Evolutionary conservation across 768 basidiomycete genomes (phyloP).

Genomic region (Postia placenta): DNA sequence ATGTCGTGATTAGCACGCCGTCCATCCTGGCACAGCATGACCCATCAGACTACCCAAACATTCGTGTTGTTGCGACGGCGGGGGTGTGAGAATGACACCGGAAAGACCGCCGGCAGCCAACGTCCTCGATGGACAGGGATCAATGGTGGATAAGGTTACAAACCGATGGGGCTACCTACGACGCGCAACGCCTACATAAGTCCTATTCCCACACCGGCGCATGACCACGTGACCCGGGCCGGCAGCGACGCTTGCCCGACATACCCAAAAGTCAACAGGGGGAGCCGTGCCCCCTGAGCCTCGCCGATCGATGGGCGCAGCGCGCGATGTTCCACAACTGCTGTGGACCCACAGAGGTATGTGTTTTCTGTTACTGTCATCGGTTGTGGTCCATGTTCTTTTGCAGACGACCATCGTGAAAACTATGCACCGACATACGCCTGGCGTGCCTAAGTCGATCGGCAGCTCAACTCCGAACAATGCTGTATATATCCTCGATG

Average conservation of each 20-base stretch:
- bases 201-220: too few relatives aligned
- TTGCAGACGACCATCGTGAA: slow-evolving; percentile 50
- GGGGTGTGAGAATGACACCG: too few relatives aligned
- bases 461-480: slow-evolving; percentile 53
- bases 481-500: slow-evolving; percentile 33
- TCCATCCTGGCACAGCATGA: slow-evolving; percentile 30
- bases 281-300: slow-evolving; percentile 43
- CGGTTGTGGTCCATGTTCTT: background rate
- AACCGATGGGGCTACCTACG: too few relatives aligned
- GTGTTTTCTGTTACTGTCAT: background rate
- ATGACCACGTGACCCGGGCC: too few relatives aligned
- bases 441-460: slow-evolving; percentile 38
- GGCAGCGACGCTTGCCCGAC: too few relatives aligned
- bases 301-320: slow-evolving; percentile 41
- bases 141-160: too few relatives aligned
- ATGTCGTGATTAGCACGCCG: slow-evolving; percentile 36
- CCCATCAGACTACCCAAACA: slow-evolving; percentile 46
- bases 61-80: slow-evolving; percentile 47
- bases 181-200: too few relatives aligned
- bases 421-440: slow-evolving; percentile 43
- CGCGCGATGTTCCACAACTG: slow-evolving; percentile 42
- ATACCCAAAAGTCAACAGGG: too few relatives aligned
- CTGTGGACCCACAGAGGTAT: slow-evolving; percentile 55
- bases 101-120: too few relatives aligned
- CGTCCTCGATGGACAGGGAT: too few relatives aligned